These are phyloP conservation scores for Paecilomyces sp. DNA, from an alignment of 2,329 filamentous ascomycete species.

Conservation along the genomic window DNA sequence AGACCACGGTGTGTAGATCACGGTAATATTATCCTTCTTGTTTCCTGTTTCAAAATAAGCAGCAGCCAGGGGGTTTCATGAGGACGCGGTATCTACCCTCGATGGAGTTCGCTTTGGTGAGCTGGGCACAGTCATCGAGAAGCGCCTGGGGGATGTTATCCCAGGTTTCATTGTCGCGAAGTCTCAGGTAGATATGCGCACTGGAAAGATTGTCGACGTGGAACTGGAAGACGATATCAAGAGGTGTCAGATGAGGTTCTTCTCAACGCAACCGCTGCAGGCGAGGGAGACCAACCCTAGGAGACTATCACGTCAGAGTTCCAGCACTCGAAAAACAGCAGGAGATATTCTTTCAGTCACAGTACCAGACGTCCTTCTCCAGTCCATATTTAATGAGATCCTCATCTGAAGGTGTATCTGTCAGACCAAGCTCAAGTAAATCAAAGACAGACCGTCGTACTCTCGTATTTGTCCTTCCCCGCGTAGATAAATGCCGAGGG, in stretches of 20 bases:
- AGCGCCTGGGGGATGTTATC: constrained; percentile 69
- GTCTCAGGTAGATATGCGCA: constrained; percentile 89
- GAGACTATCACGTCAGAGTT: constrained; percentile 1
- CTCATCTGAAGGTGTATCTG: constrained; percentile 60
- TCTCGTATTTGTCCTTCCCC: constrained; percentile 98
- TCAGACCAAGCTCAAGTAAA: constrained; percentile 3
- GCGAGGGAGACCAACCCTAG: constrained; percentile 22
- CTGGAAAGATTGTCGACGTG: constrained; percentile 96
- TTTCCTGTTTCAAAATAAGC: constrained; percentile 56
- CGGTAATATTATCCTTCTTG: constrained; percentile 94
- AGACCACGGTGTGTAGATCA: constrained; percentile 97
- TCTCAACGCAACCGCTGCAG: neutral
- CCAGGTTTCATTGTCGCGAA: constrained; percentile 74
- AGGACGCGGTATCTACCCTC: constrained; percentile 55
- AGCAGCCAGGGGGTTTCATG: neutral
- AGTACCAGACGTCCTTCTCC: constrained; percentile 89
- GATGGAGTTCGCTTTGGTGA: constrained; percentile 98
- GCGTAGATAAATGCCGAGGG: constrained; percentile 88
- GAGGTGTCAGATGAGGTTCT: constrained; percentile 4
- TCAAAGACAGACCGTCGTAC: constrained; percentile 46
- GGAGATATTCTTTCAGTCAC: neutral
- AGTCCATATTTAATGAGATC: constrained; percentile 90
- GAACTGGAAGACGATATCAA: constrained; percentile 51
- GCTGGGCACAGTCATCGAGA: constrained; percentile 82
- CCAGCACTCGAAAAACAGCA: neutral